phyloP scores from a whole-genome alignment of 371 early-diverging fungal genomes.

The Mucor irregularis region DNA sequence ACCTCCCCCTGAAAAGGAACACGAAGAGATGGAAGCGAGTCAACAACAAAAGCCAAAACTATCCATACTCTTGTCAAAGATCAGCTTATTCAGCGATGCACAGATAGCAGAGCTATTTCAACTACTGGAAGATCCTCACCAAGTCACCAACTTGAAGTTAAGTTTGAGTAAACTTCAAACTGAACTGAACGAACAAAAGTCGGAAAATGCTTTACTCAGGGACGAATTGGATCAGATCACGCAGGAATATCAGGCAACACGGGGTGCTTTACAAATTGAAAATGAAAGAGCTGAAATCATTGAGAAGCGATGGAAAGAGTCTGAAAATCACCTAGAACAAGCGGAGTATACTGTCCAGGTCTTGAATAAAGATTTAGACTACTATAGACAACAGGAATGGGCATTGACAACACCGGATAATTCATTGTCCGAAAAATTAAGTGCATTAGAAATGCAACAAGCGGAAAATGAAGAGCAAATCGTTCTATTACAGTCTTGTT shows the following conservation, averaged over 20 bases:
- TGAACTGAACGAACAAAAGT: not conserved
- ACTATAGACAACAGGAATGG: conserved; percentile 25
- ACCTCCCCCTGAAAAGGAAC: conserved; percentile 3
- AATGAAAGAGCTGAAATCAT: conserved; percentile 28
- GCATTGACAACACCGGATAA: conserved; percentile 7
- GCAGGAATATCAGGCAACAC: conserved; percentile 12
- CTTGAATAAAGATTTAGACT: conserved; percentile 18
- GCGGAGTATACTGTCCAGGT: conserved; percentile 44
- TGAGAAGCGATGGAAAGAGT: conserved; percentile 30
- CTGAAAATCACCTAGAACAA: conserved; percentile 29
- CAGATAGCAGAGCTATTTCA: not conserved
- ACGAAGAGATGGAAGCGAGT: not conserved
- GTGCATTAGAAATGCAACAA: not conserved
- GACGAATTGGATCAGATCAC: conserved; percentile 14
- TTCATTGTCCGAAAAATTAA: conserved; percentile 4
- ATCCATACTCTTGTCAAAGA: not conserved
- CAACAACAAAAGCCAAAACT: not conserved
- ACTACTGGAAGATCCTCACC: not conserved
- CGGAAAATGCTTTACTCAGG: not conserved
- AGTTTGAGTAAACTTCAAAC: not conserved
- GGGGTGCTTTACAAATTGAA: conserved; percentile 12
- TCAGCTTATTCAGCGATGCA: not conserved
- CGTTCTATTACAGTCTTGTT: not conserved
- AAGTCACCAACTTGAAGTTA: not conserved
- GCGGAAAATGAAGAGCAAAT: not conserved